phyloP scores from a whole-genome alignment of 768 basidiomycete species.

The Pholiota conissans region DNA sequence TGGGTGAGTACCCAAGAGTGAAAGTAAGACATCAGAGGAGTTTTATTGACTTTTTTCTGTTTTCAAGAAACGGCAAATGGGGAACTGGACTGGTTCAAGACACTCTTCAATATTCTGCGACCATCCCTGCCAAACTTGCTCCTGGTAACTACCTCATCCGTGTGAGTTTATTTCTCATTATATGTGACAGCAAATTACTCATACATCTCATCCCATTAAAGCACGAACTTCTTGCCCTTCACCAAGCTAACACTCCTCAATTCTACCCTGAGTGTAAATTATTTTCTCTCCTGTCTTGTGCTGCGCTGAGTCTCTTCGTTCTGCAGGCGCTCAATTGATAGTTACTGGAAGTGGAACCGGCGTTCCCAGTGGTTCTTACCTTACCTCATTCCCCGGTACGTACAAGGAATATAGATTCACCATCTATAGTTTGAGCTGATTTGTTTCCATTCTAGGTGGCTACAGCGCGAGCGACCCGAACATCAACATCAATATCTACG shows the following conservation, averaged over 20 bases:
- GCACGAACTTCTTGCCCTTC: slow-evolving; percentile 37
- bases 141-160: slow-evolving; percentile 38
- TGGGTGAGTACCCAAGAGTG: slow-evolving; percentile 17
- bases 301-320: not conserved
- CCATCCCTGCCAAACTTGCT: slow-evolving; percentile 32
- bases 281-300: not conserved
- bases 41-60: no score
- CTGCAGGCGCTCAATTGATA: slow-evolving; percentile 31
- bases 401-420: not conserved
- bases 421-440: not conserved
- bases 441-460: slow-evolving; percentile 16
- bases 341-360: slow-evolving; percentile 36
- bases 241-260: slow-evolving; percentile 38
- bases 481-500: slow-evolving; percentile 39
- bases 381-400: slow-evolving; percentile 35
- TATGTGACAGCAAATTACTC: no score
- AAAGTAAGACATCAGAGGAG: no score
- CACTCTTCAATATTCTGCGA: slow-evolving; percentile 29
- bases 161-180: no score
- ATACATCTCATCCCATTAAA: no score
- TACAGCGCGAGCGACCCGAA: slow-evolving; percentile 35
- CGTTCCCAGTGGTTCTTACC: slow-evolving; percentile 29
- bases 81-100: slow-evolving; percentile 28
- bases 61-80: slow-evolving; percentile 30
- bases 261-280: slow-evolving; percentile 41